Conservation (phyloP, 768 basidiomycete species). For the Lactifluus pinguis region DNA sequence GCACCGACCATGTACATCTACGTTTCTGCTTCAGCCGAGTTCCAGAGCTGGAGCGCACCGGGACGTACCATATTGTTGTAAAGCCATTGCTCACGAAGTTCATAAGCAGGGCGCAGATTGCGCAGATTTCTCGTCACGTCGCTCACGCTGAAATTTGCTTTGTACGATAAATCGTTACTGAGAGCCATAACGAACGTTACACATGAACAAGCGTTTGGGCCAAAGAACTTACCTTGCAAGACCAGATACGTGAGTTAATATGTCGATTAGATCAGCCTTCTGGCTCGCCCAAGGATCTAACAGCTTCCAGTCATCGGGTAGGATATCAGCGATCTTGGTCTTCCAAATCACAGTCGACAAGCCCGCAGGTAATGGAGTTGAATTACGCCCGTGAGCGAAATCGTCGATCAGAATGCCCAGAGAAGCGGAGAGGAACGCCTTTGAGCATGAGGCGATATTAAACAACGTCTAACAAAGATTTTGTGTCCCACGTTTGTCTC, state of each 20-base stretch:
- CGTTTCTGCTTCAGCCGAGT: background rate
- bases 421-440: constrained; percentile 32
- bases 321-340: constrained; percentile 29
- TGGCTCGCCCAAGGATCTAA: constrained; percentile 34
- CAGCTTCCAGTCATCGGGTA: constrained; percentile 33
- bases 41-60: background rate
- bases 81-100: constrained; percentile 31
- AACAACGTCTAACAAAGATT: constrained; percentile 29
- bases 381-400: constrained; percentile 29
- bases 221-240: constrained; percentile 26
- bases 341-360: constrained; percentile 29
- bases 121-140: constrained; percentile 21
- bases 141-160: background rate
- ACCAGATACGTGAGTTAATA: constrained; percentile 35
- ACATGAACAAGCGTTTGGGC: background rate
- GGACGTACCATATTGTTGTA: constrained; percentile 33
- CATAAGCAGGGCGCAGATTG: constrained; percentile 28
- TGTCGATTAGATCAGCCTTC: constrained; percentile 31
- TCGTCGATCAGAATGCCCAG: constrained; percentile 37
- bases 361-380: constrained; percentile 27
- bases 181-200: background rate
- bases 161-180: constrained; percentile 9
- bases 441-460: constrained; percentile 30
- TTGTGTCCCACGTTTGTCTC: background rate
- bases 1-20: constrained; percentile 34